Evolutionary conservation across 2,329 filamentous ascomycete genomes (phyloP).

Genomic region (Aureobasidium leucospermi): DNA sequence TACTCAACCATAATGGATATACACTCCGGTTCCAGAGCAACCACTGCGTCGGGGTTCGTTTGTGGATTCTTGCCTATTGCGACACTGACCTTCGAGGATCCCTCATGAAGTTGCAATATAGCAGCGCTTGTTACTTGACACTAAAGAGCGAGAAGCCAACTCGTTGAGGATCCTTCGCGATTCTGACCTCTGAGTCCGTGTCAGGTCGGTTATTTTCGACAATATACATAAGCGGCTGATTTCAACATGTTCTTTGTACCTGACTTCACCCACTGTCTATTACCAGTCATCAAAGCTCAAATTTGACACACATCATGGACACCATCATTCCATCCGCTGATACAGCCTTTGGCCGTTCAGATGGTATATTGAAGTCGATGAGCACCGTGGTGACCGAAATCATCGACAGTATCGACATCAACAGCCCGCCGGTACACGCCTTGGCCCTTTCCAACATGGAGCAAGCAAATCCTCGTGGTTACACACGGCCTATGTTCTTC

Average conservation of each 20-base stretch:
- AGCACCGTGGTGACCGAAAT: background rate
- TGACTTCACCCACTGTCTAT: background rate
- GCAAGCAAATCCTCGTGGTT: conserved; percentile 2
- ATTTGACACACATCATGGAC: background rate
- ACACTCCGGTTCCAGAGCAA: background rate
- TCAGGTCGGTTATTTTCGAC: background rate
- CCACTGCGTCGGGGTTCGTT: background rate
- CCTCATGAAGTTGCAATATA: background rate
- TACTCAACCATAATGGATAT: background rate
- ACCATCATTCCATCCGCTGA: background rate
- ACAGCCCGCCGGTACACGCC: background rate
- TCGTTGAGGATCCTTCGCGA: background rate
- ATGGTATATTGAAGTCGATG: background rate
- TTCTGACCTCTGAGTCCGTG: background rate
- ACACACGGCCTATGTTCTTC: background rate
- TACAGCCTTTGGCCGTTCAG: too few relatives aligned
- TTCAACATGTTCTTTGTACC: background rate
- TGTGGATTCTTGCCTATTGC: background rate
- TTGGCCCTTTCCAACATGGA: background rate
- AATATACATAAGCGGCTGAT: background rate
- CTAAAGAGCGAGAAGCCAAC: background rate
- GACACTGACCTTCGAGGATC: background rate
- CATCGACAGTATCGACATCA: background rate
- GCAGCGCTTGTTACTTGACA: background rate
- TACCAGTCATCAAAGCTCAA: too few relatives aligned